These are phyloP conservation scores for Cardiospermum halicacabum DNA, from an alignment of 345 rosid genomes.

Conservation along the genomic window DNA sequence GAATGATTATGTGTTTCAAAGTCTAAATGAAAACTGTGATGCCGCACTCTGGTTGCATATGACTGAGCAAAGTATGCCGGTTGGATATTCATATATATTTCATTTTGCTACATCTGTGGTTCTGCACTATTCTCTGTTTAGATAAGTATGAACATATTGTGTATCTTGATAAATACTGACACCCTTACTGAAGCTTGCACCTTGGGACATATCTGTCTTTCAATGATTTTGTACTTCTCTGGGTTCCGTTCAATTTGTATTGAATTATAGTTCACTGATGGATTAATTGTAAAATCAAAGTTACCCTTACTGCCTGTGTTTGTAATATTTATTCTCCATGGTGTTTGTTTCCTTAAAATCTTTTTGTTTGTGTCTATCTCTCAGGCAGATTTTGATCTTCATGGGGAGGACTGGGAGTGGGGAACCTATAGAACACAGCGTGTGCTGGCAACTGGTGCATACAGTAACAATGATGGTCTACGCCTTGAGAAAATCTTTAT, in stretches of 20 bases:
- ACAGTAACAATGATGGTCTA: slow-evolving; percentile 91
- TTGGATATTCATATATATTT: not conserved
- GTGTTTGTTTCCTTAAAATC: slow-evolving; percentile 4
- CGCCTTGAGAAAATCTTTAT: slow-evolving; percentile 88
- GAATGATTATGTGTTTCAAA: not conserved
- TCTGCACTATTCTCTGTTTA: not conserved
- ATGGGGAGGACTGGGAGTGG: slow-evolving; percentile 99
- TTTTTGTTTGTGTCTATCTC: slow-evolving; percentile 9
- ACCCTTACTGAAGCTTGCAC: not conserved
- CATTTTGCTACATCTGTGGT: not conserved
- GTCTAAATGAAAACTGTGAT: not conserved
- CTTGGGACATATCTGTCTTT: not conserved
- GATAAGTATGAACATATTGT: not conserved
- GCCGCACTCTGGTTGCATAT: not conserved
- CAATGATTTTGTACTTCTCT: not conserved
- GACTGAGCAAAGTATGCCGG: not conserved
- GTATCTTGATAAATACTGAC: not conserved
- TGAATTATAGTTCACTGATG: not conserved
- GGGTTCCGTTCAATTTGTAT: not conserved
- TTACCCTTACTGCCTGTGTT: not conserved
- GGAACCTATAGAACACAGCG: slow-evolving; percentile 89
- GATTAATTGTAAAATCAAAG: slow-evolving; percentile 9
- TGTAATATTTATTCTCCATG: no score
- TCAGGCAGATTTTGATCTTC: slow-evolving; percentile 97
- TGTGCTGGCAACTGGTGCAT: slow-evolving; percentile 84